A percentile compares a stretch with the other conserved stretches of the same genome.
Evolutionary conservation across 768 basidiomycete species (phyloP).

Genomic region (Kockovaella imperatae): DNA sequence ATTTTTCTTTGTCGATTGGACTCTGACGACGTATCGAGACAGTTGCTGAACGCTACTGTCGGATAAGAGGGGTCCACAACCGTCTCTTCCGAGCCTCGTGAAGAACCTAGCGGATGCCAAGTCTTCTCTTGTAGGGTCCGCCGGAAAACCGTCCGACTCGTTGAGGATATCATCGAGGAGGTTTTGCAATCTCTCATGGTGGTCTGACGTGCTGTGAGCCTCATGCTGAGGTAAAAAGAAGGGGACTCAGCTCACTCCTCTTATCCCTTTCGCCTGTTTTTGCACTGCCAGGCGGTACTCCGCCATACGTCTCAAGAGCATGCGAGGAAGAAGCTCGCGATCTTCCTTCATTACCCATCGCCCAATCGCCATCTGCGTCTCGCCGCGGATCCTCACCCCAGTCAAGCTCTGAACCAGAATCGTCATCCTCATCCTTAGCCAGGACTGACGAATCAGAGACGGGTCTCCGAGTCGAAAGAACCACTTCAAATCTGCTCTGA

Average conservation of each 20-base stretch:
- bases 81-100: slow-evolving; percentile 10
- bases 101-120: slow-evolving; percentile 48
- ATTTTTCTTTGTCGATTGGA: slow-evolving; percentile 58
- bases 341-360: slow-evolving; percentile 13
- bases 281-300: slow-evolving; percentile 15
- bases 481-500: not conserved
- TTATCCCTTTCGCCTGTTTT: slow-evolving; percentile 36
- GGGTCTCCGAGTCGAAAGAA: not conserved
- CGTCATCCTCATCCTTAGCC: slow-evolving; percentile 17
- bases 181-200: slow-evolving; percentile 60
- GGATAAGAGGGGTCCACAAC: slow-evolving; percentile 56
- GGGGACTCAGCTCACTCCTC: slow-evolving; percentile 22
- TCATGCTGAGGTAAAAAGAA: not conserved
- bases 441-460: not conserved
- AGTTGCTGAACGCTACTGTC: slow-evolving; percentile 34
- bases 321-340: slow-evolving; percentile 5
- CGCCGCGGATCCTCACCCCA: slow-evolving; percentile 20
- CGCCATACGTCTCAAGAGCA: slow-evolving; percentile 3
- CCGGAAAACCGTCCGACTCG: slow-evolving; percentile 63
- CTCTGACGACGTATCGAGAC: slow-evolving; percentile 43
- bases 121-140: slow-evolving; percentile 52
- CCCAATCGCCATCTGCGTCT: slow-evolving; percentile 34
- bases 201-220: slow-evolving; percentile 10
- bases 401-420: slow-evolving; percentile 25
- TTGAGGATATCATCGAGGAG: slow-evolving; percentile 79